Evolutionary conservation across 2,329 filamentous ascomycete species (phyloP).

Genomic region (Calonectria hongkongensis): DNA sequence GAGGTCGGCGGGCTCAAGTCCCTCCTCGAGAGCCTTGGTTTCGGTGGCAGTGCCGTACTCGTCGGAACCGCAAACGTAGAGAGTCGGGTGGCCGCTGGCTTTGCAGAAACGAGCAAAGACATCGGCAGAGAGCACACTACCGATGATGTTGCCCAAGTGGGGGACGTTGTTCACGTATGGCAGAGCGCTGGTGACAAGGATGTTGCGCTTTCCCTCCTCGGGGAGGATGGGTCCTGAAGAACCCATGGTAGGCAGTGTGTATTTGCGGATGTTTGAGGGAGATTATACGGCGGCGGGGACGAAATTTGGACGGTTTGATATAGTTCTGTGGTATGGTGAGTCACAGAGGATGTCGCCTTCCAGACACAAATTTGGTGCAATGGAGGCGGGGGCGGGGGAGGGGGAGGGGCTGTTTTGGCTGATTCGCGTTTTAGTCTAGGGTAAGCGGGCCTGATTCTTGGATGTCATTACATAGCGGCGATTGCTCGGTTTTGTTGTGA

Average conservation of each 20-base stretch:
- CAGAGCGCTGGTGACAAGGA: slow-evolving; percentile 93
- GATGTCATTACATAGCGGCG: background rate
- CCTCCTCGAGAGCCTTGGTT: slow-evolving; percentile 94
- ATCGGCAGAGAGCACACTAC: slow-evolving; percentile 91
- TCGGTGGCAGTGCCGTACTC: slow-evolving; percentile 98
- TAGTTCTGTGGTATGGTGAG: slow-evolving; percentile 46
- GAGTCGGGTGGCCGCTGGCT: slow-evolving; percentile 84
- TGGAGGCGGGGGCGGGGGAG: slow-evolving; percentile 53
- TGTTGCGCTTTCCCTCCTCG: slow-evolving; percentile 85
- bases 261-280: slow-evolving; percentile 29
- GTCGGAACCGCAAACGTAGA: slow-evolving; percentile 91
- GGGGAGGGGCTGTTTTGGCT: slow-evolving; percentile 38
- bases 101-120: slow-evolving; percentile 90
- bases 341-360: slow-evolving; percentile 51
- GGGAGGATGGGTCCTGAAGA: slow-evolving; percentile 73
- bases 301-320: slow-evolving; percentile 20
- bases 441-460: background rate
- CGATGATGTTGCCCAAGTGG: slow-evolving; percentile 92
- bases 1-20: slow-evolving; percentile 86
- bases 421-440: slow-evolving; percentile 12
- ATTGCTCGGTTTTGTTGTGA: background rate
- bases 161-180: slow-evolving; percentile 87
- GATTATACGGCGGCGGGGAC: slow-evolving; percentile 14
- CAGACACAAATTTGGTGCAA: slow-evolving; percentile 49
- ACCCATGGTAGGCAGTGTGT: slow-evolving; percentile 48